Conservation (phyloP, 1,284 basidiomycete species). For the Boletus semigastroideus region DNA sequence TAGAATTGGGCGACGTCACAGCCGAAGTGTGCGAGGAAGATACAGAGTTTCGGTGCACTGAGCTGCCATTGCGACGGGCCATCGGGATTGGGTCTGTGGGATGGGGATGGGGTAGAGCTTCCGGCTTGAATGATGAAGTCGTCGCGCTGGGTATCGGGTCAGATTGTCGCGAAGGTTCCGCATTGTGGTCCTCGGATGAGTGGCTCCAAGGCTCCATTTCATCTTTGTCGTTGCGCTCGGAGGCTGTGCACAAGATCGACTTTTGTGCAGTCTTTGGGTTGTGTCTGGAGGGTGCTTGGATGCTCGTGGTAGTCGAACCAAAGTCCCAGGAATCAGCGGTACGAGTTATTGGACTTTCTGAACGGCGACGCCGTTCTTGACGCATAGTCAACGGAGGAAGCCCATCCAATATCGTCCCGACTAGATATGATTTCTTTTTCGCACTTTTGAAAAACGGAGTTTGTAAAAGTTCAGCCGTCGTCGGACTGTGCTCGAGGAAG, state of each 20-base stretch:
- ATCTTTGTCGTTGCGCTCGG: constrained; percentile 4
- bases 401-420: constrained; percentile 67
- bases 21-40: constrained; percentile 5
- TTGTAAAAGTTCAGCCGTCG: constrained; percentile 74
- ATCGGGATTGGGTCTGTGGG: constrained; percentile 11
- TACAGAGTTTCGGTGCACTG: neutral
- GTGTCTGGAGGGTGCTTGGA: constrained; percentile 9
- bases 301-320: constrained; percentile 12
- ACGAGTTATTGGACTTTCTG: constrained; percentile 16
- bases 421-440: constrained; percentile 74
- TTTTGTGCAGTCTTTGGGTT: constrained; percentile 6
- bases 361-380: constrained; percentile 50
- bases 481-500: constrained; percentile 50
- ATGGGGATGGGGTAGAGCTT: neutral
- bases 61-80: neutral
- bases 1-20: neutral
- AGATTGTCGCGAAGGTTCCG: neutral
- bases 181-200: constrained; percentile 1
- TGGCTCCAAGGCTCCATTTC: constrained; percentile 3
- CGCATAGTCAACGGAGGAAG: constrained; percentile 69
- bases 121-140: neutral
- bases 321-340: constrained; percentile 37
- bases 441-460: constrained; percentile 78
- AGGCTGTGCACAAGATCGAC: constrained; percentile 5
- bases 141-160: neutral